Conservation (phyloP, 176 grass and related monocot species). For the Chrysopogon serrulatus region DNA sequence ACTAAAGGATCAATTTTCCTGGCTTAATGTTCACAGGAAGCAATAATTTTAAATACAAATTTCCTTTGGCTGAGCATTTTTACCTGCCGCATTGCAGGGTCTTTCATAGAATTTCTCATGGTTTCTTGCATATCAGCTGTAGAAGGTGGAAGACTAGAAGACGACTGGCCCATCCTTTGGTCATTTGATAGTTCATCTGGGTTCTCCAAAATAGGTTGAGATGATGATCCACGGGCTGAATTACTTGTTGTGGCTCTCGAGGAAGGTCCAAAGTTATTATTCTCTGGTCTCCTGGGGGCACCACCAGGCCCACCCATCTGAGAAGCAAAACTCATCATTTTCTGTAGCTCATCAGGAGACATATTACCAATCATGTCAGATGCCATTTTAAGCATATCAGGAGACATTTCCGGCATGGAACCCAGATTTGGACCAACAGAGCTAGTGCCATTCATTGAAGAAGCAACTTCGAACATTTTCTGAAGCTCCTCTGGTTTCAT, state of each 20-base stretch:
- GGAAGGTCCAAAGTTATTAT: conserved; percentile 35
- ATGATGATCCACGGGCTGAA: conserved; percentile 10
- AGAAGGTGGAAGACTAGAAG: conserved; percentile 36
- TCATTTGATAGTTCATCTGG: conserved; percentile 26
- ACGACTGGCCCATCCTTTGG: conserved; percentile 44
- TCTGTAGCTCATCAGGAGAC: conserved; percentile 83
- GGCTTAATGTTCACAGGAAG: not conserved
- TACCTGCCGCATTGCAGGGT: conserved; percentile 96
- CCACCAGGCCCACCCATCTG: conserved; percentile 52
- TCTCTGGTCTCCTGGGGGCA: conserved; percentile 15
- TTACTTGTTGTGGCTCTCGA: conserved; percentile 19
- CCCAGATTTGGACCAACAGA: conserved; percentile 53
- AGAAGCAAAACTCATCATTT: conserved; percentile 70
- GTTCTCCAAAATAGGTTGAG: conserved; percentile 8
- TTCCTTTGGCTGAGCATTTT: conserved; percentile 13
- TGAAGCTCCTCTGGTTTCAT: conserved; percentile 96
- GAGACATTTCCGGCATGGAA: conserved; percentile 78
- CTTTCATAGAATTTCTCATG: conserved; percentile 83
- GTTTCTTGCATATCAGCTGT: conserved; percentile 69
- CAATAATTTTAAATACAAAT: not conserved
- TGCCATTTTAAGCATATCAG: conserved; percentile 90
- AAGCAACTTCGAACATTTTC: conserved; percentile 83
- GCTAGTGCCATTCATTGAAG: conserved; percentile 57
- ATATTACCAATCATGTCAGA: conserved; percentile 82
- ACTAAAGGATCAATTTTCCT: not conserved